Evolutionary conservation across 2,329 filamentous ascomycete species (phyloP), one percentile per base, ranked within the genome.

Genomic region (Coniochaeta sp.): DNA sequence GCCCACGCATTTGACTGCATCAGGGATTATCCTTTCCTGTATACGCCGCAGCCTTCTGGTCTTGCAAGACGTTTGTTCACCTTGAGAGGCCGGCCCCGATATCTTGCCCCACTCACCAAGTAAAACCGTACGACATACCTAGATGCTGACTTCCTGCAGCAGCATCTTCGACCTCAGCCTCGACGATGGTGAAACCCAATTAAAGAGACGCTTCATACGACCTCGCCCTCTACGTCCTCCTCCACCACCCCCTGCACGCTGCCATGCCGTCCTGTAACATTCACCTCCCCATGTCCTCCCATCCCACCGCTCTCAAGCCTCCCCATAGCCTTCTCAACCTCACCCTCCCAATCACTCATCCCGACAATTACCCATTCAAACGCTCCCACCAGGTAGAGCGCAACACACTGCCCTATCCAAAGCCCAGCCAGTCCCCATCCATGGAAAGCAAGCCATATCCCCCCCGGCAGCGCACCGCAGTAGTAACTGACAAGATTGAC

Each of bases 401-500:
- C 89, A 62, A 91, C 85, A 68, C 89, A 93, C 70, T 93, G 90
- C 17, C 90, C 91, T 36, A 95, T 77, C 91, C 91, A 96, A 17
- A 96, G 75, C 0, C 91, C 91, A 19, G 81, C 79, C 1, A 96
- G 76, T 0, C 91, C 91, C 90, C 90, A 95, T 19, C 90, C 90
- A 68, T 95, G 85, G 67, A 95, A 95, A 1, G 91, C 91, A 33
- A 96, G 83, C 74, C 85, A 95, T 59, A 96, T 90, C 0, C 91
- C 91, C n/a, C 87, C 76, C 0, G 91, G 91, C 60, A 96, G 72
- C 0, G 91, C 91, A 61, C 89, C 90, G 64, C 86, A 86, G 71
- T 96, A 96, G 72, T 96, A 96, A 69, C 88, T 91, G 19, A 93
- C 73, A 17, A 93, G 78, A 70, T 96, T 96, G 59, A 96, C 90